phyloP scores from a whole-genome alignment of 208 protist genomes.

The Herpetomonas samuelpessoai region DNA sequence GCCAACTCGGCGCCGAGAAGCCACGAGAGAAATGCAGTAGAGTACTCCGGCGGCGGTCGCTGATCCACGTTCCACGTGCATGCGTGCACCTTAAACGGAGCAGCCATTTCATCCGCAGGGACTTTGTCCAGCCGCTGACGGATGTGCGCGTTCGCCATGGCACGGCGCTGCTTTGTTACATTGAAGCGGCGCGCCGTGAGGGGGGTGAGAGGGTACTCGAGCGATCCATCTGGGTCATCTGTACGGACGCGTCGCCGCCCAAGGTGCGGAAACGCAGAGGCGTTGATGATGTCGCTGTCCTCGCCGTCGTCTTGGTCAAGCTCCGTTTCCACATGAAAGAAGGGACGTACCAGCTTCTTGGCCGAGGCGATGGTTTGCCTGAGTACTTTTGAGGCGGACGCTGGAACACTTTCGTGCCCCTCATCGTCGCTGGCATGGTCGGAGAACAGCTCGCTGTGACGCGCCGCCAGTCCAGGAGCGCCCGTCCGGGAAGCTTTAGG shows the following conservation, averaged over 20 bases:
- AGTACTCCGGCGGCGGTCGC: constrained; percentile 35
- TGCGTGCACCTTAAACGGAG: constrained; percentile 47
- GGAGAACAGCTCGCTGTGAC: too few relatives aligned
- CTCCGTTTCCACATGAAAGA: constrained; percentile 49
- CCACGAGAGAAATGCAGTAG: constrained; percentile 34
- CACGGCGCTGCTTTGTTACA: constrained; percentile 1
- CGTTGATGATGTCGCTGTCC: not conserved
- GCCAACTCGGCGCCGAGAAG: constrained; percentile 44
- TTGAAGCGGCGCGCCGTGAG: not conserved
- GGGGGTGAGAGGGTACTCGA: not conserved
- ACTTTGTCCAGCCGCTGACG: constrained; percentile 12
- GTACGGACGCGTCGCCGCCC: not conserved
- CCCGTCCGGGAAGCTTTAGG: too few relatives aligned
- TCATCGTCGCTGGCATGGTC: not conserved
- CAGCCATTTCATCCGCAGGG: constrained; percentile 8
- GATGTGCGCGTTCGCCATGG: constrained; percentile 24
- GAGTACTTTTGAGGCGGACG: constrained; percentile 5
- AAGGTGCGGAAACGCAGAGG: not conserved
- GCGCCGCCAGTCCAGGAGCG: too few relatives aligned
- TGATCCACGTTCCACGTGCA: constrained; percentile 85
- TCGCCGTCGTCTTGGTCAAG: constrained; percentile 18
- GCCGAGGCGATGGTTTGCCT: constrained; percentile 24
- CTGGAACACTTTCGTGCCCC: too few relatives aligned
- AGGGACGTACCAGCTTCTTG: constrained; percentile 23
- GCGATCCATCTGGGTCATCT: not conserved